phyloP scores from a whole-genome alignment of 805 yeast genomes.

The Wickerhamomyces queroliae region DNA sequence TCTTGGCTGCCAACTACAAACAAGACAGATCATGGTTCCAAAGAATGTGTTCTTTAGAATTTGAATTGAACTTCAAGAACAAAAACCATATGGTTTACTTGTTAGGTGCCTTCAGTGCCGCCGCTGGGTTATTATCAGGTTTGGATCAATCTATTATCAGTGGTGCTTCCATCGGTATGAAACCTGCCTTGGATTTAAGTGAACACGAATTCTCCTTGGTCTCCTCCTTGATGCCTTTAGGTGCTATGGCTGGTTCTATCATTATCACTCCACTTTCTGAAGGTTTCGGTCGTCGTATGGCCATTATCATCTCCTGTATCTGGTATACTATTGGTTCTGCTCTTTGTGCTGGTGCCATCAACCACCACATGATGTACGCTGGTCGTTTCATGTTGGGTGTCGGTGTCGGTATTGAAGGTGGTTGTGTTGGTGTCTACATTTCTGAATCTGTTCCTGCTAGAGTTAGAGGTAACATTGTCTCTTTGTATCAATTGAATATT shows the following conservation, averaged over 20 bases:
- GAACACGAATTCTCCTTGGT: slow-evolving; percentile 44
- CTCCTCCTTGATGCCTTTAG: slow-evolving; percentile 60
- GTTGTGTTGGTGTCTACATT: slow-evolving; percentile 56
- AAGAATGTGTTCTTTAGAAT: slow-evolving; percentile 30
- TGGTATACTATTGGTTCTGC: slow-evolving; percentile 59
- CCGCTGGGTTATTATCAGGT: slow-evolving; percentile 63
- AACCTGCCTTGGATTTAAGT: slow-evolving; percentile 32
- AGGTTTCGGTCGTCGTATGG: slow-evolving; percentile 46
- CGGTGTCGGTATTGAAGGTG: slow-evolving; percentile 65
- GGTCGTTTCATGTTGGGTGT: slow-evolving; percentile 56
- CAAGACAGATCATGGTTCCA: slow-evolving; percentile 30
- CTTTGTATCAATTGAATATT: slow-evolving; percentile 57
- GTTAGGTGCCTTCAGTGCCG: slow-evolving; percentile 52
- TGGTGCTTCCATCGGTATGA: slow-evolving; percentile 55
- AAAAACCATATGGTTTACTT: slow-evolving; percentile 40
- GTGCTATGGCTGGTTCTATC: slow-evolving; percentile 60
- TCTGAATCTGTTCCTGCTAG: slow-evolving; percentile 54
- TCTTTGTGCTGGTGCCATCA: slow-evolving; percentile 46
- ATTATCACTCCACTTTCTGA: slow-evolving; percentile 54
- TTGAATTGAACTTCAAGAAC: slow-evolving; percentile 36
- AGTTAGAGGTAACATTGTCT: slow-evolving; percentile 56
- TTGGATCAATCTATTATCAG: slow-evolving; percentile 62
- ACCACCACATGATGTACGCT: slow-evolving; percentile 46
- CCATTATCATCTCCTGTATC: slow-evolving; percentile 51
- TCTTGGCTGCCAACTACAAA: slow-evolving; percentile 19